Evolutionary conservation across 768 basidiomycete genomes (phyloP), one percentile per base, ranked within the genome.

Genomic region (Mycena pura): DNA sequence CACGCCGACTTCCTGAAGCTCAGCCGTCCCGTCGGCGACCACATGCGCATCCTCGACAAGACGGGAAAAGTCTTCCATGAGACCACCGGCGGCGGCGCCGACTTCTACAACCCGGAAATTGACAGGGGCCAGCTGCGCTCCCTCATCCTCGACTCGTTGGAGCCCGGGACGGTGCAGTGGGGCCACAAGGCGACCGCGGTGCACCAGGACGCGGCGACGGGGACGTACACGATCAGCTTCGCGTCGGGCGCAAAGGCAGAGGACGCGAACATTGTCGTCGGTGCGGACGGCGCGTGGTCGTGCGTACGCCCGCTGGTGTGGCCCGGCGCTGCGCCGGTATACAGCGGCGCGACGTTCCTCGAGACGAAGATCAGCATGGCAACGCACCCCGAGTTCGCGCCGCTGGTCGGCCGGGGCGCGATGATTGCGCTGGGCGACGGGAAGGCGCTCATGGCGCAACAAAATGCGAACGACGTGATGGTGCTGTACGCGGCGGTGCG

Each of bases 361-460:
- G 58, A 64, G 39, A 43, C 24, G 49, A 47, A 41, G 9, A 31
- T 64, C 28, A 45, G 45, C 21, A 61, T 65, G 25, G 34, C 57
- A 41, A 44, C 70, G 44, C 21, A 32, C 43, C 63, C 74, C 31
- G 31, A 60, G 2, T 43, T 67, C 19, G 51, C 36, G 34, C 46
- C 48, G 31, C 58, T 68, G 47, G 67, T 73, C 31, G 70, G 71
- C 4, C 57, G 38, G 5, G 76, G 76, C 14, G 57, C 45, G 28
- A 62, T 70, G 47, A 66, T 70, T 50, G 66, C 68, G 17, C 32
- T 74, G 28, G 61, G 56, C 19, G 70, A 73, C 34, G 56, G 57
- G 27, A 69, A 70, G 56, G 70, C 24, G 4, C 48, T 80, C 50
- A 55, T 75, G 22, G 61, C 71, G 7, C 78, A 78, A 59, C 72